phyloP scores from a whole-genome alignment of 108 stramenopile genomes.

The Conticribra weissflogii region DNA sequence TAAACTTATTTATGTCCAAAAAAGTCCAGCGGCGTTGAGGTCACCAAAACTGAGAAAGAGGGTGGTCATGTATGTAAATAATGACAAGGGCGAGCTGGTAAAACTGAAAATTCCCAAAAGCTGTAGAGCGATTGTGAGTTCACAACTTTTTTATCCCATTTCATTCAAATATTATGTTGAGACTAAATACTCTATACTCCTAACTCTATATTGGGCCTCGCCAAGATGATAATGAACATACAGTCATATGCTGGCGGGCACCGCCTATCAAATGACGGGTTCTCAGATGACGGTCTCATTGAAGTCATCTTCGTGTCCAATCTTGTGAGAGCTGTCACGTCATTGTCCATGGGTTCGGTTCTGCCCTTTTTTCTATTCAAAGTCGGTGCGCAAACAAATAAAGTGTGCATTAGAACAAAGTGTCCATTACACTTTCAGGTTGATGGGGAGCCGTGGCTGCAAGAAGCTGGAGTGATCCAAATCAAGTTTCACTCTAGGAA shows the following conservation, averaged over 20 bases:
- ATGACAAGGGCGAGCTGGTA: conserved; percentile 32
- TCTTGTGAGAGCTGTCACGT: conserved; percentile 36
- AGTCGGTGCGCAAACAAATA: conserved; percentile 48
- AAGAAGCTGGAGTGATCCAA: conserved; percentile 52
- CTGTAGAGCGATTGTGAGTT: conserved; percentile 45
- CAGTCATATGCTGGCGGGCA: conserved; percentile 58
- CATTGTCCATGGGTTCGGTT: conserved; percentile 26
- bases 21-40: conserved; percentile 41
- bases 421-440: conserved; percentile 67
- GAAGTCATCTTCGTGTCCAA: conserved; percentile 60
- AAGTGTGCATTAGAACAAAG: conserved; percentile 43
- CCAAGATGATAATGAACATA: conserved; percentile 54
- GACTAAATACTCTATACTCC: too few species aligned
- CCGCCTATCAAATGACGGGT: conserved; percentile 41
- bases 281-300: conserved; percentile 49
- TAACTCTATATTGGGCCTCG: too few species aligned
- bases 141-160: too few species aligned
- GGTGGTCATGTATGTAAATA: conserved; percentile 42
- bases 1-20: conserved; percentile 64
- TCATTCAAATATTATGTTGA: too few species aligned
- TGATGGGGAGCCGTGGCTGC: conserved; percentile 79
- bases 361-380: conserved; percentile 45
- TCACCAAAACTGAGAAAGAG: conserved; percentile 42
- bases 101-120: conserved; percentile 47
- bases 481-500: conserved; percentile 47